These are phyloP conservation scores for Botrytis hyacinthi DNA, from an alignment of 2,329 filamentous ascomycete genomes.

Conservation along the genomic window DNA sequence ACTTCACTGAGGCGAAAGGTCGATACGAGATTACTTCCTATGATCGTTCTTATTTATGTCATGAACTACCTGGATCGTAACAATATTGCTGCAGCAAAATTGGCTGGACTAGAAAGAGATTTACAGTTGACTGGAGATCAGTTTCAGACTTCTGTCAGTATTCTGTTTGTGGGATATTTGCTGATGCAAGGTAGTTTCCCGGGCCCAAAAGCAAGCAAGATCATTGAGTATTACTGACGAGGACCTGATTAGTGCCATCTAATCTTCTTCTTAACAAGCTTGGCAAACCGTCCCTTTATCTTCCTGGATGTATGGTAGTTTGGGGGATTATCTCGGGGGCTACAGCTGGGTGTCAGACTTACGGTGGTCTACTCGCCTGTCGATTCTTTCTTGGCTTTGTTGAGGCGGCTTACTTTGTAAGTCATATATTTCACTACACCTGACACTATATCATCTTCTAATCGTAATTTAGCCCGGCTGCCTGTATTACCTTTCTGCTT, in stretches of 20 bases:
- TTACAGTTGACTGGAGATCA: constrained; percentile 43
- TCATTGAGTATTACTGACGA: neutral
- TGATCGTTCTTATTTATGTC: constrained; percentile 68
- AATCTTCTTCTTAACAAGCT: constrained; percentile 51
- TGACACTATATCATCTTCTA: neutral
- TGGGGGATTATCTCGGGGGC: constrained; percentile 51
- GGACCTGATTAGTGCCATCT: constrained; percentile 41
- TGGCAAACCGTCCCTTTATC: constrained; percentile 49
- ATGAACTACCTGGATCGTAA: constrained; percentile 64
- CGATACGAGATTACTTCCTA: constrained; percentile 63
- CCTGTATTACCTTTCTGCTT: constrained; percentile 37
- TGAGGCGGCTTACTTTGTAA: constrained; percentile 55
- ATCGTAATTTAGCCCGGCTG: constrained; percentile 21
- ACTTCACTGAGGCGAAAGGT: constrained; percentile 60
- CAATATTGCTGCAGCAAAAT: constrained; percentile 54
- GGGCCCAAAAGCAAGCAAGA: neutral
- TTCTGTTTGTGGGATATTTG: constrained; percentile 43
- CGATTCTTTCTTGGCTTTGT: constrained; percentile 53
- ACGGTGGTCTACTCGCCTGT: constrained; percentile 46
- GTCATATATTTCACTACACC: neutral
- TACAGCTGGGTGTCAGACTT: constrained; percentile 49
- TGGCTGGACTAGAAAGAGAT: constrained; percentile 50
- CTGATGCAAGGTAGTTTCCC: constrained; percentile 39
- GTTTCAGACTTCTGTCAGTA: constrained; percentile 45
- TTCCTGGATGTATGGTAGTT: constrained; percentile 49